Evolutionary conservation across 805 yeast genomes (phyloP).

Genomic region (Candida rishiriensis): DNA sequence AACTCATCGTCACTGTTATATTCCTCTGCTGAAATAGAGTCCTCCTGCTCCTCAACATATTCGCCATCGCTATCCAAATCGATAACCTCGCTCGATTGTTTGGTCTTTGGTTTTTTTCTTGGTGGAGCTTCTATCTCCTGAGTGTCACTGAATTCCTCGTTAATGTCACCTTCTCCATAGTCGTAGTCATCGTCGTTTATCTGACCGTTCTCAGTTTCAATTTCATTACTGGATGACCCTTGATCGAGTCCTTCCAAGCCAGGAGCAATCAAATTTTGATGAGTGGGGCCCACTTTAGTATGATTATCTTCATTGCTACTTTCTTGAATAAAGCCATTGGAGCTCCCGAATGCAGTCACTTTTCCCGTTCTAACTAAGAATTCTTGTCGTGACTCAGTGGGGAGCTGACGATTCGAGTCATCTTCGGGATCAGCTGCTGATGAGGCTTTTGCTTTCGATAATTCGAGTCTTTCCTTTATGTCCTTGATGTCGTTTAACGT

Average conservation of each 20-base stretch:
- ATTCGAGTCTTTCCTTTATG: conserved; percentile 38
- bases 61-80: conserved; percentile 17
- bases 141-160: conserved; percentile 4
- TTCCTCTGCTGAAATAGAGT: conserved; percentile 11
- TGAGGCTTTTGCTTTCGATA: conserved; percentile 17
- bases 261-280: conserved; percentile 45
- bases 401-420: conserved; percentile 36
- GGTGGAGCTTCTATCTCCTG: background rate
- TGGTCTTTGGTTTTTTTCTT: conserved; percentile 3
- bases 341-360: conserved; percentile 86
- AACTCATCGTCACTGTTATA: conserved; percentile 8
- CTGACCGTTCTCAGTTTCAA: conserved; percentile 16
- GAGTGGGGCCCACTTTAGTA: conserved; percentile 27
- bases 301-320: conserved; percentile 21
- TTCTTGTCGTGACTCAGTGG: conserved; percentile 78
- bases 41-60: conserved; percentile 20
- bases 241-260: conserved; percentile 33
- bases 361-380: conserved; percentile 84
- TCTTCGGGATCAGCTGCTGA: conserved; percentile 12
- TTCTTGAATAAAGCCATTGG: conserved; percentile 50
- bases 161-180: conserved; percentile 2
- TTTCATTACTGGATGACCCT: conserved; percentile 20
- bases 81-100: background rate
- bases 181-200: conserved; percentile 3
- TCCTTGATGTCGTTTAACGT: conserved; percentile 61